phyloP scores from a whole-genome alignment of 768 basidiomycete species.

The Leccinellum albellum region DNA sequence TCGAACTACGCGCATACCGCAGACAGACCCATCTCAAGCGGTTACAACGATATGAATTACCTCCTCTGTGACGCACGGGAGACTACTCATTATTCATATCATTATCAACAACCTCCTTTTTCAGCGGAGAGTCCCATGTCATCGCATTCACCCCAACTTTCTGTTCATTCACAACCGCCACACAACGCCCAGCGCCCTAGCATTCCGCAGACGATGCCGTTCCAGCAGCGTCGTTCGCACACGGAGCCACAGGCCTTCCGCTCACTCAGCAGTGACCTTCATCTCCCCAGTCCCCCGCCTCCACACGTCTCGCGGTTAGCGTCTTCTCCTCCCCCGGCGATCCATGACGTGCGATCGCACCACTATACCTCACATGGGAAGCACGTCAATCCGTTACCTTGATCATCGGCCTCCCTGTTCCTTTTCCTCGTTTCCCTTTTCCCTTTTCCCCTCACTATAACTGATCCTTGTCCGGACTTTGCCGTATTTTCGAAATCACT shows the following conservation, averaged over 20 bases:
- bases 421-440: constrained; percentile 13
- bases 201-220: constrained; percentile 45
- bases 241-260: constrained; percentile 55
- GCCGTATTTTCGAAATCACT: constrained; percentile 28
- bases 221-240: constrained; percentile 53
- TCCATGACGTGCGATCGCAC: constrained; percentile 34
- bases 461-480: constrained; percentile 25
- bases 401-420: constrained; percentile 26
- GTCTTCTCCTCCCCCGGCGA: constrained; percentile 40
- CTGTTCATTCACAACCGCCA: constrained; percentile 34
- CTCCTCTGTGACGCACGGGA: constrained; percentile 45
- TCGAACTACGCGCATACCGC: constrained; percentile 45
- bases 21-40: constrained; percentile 47
- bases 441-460: constrained; percentile 15
- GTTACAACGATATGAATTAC: constrained; percentile 47
- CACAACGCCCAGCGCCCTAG: constrained; percentile 35
- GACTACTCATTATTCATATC: constrained; percentile 47
- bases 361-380: constrained; percentile 43
- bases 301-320: constrained; percentile 39
- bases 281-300: constrained; percentile 45
- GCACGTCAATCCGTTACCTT: constrained; percentile 45
- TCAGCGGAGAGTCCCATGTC: constrained; percentile 40
- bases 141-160: constrained; percentile 41
- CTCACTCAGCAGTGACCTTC: constrained; percentile 46
- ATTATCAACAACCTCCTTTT: constrained; percentile 51